Evolutionary conservation across 1,284 basidiomycete genomes (phyloP).

Genomic region (Naganishia sp.): DNA sequence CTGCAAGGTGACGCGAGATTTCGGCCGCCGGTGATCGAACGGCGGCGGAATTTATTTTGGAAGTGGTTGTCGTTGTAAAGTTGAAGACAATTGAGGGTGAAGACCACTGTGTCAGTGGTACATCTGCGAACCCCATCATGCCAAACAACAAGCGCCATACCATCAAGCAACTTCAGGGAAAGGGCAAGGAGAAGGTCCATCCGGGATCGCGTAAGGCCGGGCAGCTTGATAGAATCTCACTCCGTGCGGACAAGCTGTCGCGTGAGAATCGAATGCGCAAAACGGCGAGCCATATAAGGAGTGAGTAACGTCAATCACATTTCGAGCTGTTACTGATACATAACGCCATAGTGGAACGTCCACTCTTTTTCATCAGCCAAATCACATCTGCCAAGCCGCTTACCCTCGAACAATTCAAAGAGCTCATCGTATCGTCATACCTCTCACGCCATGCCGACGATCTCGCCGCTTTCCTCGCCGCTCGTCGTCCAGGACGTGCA

Average conservation of each 20-base stretch:
- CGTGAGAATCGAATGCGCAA: slow-evolving; percentile 59
- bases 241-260: slow-evolving; percentile 69
- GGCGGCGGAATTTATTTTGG: neutral
- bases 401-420: slow-evolving; percentile 68
- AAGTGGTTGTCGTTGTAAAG: neutral
- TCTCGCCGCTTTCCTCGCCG: slow-evolving; percentile 64
- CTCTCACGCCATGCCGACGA: slow-evolving; percentile 70
- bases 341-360: slow-evolving; percentile 63
- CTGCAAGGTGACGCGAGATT: neutral
- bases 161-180: slow-evolving; percentile 56
- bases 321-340: neutral
- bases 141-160: slow-evolving; percentile 51
- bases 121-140: slow-evolving; percentile 34
- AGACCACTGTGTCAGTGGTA: neutral
- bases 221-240: slow-evolving; percentile 70
- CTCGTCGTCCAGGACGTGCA: slow-evolving; percentile 72
- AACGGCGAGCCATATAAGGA: slow-evolving; percentile 60
- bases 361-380: slow-evolving; percentile 75
- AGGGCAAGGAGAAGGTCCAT: slow-evolving; percentile 53
- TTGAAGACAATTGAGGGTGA: neutral
- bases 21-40: slow-evolving; percentile 9
- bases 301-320: slow-evolving; percentile 51
- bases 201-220: slow-evolving; percentile 60
- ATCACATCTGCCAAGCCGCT: slow-evolving; percentile 63
- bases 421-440: slow-evolving; percentile 69